Conservation (phyloP, 2,329 filamentous ascomycete genomes). For the Verticillium nonalfalfae region DNA sequence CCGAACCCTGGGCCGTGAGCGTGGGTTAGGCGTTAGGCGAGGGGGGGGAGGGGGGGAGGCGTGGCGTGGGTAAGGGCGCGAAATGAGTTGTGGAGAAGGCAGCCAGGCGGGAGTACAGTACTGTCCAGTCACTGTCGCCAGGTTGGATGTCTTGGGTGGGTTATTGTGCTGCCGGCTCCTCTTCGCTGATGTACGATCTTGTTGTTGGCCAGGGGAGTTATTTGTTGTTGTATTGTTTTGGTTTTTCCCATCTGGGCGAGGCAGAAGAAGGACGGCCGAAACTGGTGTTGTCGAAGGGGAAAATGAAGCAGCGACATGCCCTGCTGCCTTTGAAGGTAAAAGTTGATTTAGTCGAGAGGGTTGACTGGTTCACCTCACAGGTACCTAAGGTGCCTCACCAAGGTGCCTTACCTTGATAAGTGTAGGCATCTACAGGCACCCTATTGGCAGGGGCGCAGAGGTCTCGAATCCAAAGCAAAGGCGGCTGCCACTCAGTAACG, state of each 20-base stretch:
- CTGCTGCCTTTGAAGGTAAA: neutral
- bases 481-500: no score
- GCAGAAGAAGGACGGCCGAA: neutral
- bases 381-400: no score
- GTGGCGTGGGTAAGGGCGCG: slow-evolving; percentile 7
- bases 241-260: neutral
- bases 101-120: neutral
- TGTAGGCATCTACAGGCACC: no score
- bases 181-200: neutral
- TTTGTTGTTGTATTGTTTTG: neutral
- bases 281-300: neutral
- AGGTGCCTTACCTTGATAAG: no score
- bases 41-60: slow-evolving; percentile 6
- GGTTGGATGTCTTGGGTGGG: neutral
- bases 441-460: no score
- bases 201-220: neutral
- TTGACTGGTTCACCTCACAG: no score
- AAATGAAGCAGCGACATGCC: neutral
- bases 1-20: slow-evolving; percentile 1
- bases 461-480: no score
- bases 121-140: neutral
- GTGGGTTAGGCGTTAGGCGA: slow-evolving; percentile 9
- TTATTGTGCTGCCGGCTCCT: neutral
- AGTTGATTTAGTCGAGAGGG: neutral
- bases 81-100: slow-evolving; percentile 1